These are phyloP conservation scores for Serendipita indica DNA, from an alignment of 768 basidiomycete genomes.

Conservation along the genomic window DNA sequence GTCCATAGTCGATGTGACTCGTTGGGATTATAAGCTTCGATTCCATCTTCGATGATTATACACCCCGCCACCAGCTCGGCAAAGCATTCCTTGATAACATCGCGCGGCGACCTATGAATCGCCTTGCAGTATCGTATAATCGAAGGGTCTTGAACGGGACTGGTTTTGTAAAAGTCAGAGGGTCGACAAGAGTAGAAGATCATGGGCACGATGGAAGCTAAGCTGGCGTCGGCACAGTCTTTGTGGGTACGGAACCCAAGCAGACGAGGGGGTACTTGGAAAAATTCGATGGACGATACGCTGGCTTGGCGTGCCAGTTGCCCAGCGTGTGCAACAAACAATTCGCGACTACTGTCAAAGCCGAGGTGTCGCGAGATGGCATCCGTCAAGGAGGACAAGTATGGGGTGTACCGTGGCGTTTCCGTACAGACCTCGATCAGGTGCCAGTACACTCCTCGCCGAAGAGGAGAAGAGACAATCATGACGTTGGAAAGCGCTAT, in stretches of 20 bases:
- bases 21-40: neutral
- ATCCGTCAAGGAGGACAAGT: conserved; percentile 28
- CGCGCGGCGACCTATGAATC: conserved; percentile 31
- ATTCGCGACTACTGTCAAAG: conserved; percentile 37
- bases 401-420: conserved; percentile 23
- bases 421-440: conserved; percentile 53
- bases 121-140: conserved; percentile 52
- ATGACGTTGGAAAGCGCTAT: conserved; percentile 62
- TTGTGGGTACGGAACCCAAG: conserved; percentile 60
- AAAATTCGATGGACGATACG: conserved; percentile 34
- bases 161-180: neutral
- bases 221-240: conserved; percentile 51
- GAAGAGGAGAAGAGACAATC: conserved; percentile 57
- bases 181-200: conserved; percentile 34
- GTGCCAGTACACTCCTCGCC: conserved; percentile 80
- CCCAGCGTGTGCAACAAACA: conserved; percentile 67
- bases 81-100: conserved; percentile 49
- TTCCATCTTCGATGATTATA: neutral
- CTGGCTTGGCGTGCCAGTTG: conserved; percentile 43
- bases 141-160: conserved; percentile 13
- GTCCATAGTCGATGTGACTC: neutral
- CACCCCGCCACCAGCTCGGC: conserved; percentile 48
- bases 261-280: conserved; percentile 47
- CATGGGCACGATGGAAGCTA: conserved; percentile 50
- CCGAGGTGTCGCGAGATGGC: conserved; percentile 57